Percentiles rank a stretch among this genome's conserved stretches.
These are phyloP conservation scores for Eudorina sp. DNA, from an alignment of 139 green algal species.

Conservation along the genomic window DNA sequence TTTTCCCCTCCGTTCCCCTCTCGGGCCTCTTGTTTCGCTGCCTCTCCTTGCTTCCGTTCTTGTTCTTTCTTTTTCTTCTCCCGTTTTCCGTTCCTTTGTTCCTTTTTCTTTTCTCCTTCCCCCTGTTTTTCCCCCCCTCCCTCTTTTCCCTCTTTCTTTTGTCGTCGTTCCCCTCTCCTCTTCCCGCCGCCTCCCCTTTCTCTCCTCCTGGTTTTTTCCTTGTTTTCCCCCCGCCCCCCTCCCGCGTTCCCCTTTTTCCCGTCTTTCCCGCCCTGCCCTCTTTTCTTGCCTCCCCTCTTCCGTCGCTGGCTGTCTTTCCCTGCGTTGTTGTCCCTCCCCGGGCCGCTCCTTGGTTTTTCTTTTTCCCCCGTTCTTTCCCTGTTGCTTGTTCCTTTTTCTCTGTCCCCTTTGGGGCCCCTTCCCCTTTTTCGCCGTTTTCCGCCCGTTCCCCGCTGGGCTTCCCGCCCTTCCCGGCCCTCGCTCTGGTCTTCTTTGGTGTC, in stretches of 20 bases:
- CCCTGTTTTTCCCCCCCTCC: background rate
- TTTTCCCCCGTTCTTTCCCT: background rate
- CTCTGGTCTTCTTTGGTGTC: background rate
- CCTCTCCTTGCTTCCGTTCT: background rate
- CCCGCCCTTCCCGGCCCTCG: background rate
- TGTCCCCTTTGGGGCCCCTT: background rate
- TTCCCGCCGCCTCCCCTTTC: no score
- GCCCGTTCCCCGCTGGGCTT: background rate
- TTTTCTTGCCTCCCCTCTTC: no score
- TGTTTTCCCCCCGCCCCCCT: background rate
- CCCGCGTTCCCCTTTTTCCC: no score
- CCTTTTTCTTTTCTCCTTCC: background rate
- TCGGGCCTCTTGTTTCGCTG: background rate
- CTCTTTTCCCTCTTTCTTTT: no score
- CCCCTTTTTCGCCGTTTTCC: background rate
- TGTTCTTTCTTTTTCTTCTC: background rate
- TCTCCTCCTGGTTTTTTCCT: background rate
- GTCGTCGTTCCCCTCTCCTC: no score
- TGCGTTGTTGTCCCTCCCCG: no score
- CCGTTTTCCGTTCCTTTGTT: background rate
- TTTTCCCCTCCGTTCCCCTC: background rate
- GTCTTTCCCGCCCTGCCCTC: no score
- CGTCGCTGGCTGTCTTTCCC: no score
- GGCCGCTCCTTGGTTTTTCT: no score
- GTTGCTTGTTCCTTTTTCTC: background rate